Percentiles rank a stretch among this genome's conserved stretches.
phyloP scores from a whole-genome alignment of 2,329 filamentous ascomycete genomes.

The Apiospora hydei region DNA sequence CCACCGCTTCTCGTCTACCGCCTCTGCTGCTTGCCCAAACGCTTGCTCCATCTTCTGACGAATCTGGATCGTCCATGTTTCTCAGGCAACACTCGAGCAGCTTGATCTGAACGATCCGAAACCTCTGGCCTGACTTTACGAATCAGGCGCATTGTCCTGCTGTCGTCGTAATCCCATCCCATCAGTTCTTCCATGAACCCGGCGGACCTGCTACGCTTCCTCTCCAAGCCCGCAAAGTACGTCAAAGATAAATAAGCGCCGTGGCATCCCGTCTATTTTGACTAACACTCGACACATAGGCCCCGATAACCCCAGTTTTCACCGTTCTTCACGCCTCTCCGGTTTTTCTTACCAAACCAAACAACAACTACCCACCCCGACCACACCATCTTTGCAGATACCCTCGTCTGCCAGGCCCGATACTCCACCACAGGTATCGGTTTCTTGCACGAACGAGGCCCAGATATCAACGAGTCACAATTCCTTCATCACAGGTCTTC shows the following conservation, averaged over 20 bases:
- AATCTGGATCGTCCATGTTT: slow-evolving; percentile 6
- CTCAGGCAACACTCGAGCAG: background rate
- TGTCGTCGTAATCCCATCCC: slow-evolving; percentile 4
- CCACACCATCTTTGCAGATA: slow-evolving; percentile 56
- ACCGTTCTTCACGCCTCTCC: slow-evolving; percentile 15
- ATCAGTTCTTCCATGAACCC: slow-evolving; percentile 80
- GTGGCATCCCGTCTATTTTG: slow-evolving; percentile 8
- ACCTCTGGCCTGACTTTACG: background rate
- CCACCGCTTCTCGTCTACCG: background rate
- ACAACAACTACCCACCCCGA: slow-evolving; percentile 26
- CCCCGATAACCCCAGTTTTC: slow-evolving; percentile 59
- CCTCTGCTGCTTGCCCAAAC: background rate
- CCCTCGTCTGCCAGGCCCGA: slow-evolving; percentile 83
- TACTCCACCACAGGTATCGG: slow-evolving; percentile 85
- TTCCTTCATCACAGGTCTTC: slow-evolving; percentile 85
- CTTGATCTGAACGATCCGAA: slow-evolving; percentile 14
- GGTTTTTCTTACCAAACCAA: slow-evolving; percentile 18
- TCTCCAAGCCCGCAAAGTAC: slow-evolving; percentile 94
- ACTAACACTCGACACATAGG: slow-evolving; percentile 44
- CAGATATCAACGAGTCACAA: slow-evolving; percentile 72
- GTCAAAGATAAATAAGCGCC: slow-evolving; percentile 43
- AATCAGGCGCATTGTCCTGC: slow-evolving; percentile 13
- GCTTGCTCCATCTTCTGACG: background rate
- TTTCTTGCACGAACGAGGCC: slow-evolving; percentile 73
- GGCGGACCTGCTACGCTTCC: slow-evolving; percentile 88